Evolutionary conservation across 2,329 filamentous ascomycete species (phyloP).

Genomic region (Verticillium klebahnii): DNA sequence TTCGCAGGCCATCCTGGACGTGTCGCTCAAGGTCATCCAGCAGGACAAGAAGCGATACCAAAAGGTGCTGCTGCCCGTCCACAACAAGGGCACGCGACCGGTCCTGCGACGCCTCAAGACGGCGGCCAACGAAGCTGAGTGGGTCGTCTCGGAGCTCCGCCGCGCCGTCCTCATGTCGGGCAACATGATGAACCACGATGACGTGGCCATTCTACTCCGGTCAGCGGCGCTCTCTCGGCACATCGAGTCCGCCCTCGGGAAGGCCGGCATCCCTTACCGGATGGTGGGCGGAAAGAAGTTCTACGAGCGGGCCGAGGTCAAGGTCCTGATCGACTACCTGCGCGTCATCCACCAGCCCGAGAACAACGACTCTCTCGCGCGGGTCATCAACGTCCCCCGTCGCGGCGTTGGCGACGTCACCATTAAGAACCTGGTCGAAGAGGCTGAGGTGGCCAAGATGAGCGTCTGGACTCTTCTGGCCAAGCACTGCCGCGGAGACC

Average conservation of each 20-base stretch:
- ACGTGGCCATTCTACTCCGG: conserved; percentile 83
- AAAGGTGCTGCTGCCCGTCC: conserved; percentile 76
- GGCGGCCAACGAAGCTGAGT: conserved; percentile 71
- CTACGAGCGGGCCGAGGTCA: conserved; percentile 87
- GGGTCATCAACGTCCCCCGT: conserved; percentile 80
- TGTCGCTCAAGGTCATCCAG: conserved; percentile 82
- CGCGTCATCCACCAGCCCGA: conserved; percentile 78
- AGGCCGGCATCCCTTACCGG: conserved; percentile 76
- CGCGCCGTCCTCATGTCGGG: conserved; percentile 68
- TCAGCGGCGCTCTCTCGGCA: conserved; percentile 77
- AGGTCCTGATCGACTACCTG: conserved; percentile 81
- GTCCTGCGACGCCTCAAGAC: conserved; percentile 72
- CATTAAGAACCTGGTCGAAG: conserved; percentile 66
- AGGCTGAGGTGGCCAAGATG: conserved; percentile 65
- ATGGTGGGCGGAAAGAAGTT: conserved; percentile 92
- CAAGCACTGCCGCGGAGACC: conserved; percentile 47
- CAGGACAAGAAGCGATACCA: conserved; percentile 78
- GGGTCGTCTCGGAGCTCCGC: conserved; percentile 82
- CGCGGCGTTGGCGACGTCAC: conserved; percentile 78
- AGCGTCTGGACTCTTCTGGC: conserved; percentile 72
- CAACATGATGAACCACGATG: conserved; percentile 65
- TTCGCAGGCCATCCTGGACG: conserved; percentile 74
- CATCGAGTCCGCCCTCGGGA: conserved; percentile 79
- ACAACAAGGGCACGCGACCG: conserved; percentile 72
- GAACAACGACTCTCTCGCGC: conserved; percentile 79